Evolutionary conservation across 768 basidiomycete genomes (phyloP).

Genomic region (Cystofilobasidium capitatum): DNA sequence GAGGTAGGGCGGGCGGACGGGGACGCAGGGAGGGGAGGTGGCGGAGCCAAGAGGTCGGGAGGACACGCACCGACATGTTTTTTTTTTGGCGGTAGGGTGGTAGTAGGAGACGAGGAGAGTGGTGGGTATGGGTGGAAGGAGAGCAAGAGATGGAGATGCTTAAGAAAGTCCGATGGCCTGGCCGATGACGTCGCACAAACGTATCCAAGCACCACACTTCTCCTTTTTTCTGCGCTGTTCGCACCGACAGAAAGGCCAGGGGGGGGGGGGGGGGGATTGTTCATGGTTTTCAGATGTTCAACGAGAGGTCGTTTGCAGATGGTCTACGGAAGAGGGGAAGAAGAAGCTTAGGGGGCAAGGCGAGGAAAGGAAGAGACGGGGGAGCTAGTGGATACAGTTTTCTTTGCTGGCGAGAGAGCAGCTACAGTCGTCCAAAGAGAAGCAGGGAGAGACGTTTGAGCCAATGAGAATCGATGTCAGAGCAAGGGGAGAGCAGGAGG

Average conservation of each 20-base stretch:
- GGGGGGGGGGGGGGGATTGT: not conserved
- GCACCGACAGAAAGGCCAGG: not conserved
- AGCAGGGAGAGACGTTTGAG: too few relatives aligned
- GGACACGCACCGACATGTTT: slow-evolving; percentile 3
- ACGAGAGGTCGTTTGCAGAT: too few relatives aligned
- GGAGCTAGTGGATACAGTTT: too few relatives aligned
- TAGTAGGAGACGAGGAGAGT: not conserved
- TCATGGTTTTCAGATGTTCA: too few relatives aligned
- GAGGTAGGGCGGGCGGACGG: not conserved
- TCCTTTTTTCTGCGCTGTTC: not conserved
- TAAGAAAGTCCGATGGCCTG: not conserved
- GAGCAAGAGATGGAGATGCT: not conserved
- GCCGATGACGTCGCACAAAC: slow-evolving; percentile 4
- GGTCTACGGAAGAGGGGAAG: too few relatives aligned
- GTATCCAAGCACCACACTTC: not conserved
- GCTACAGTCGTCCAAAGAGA: too few relatives aligned
- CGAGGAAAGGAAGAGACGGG: too few relatives aligned
- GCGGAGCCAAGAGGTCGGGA: not conserved
- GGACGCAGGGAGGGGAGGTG: not conserved
- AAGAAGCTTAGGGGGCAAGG: too few relatives aligned
- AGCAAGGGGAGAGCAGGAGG: too few relatives aligned
- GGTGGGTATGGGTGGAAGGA: not conserved
- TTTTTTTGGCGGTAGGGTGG: not conserved
- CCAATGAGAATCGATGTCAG: too few relatives aligned
- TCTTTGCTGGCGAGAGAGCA: too few relatives aligned